Evolutionary conservation across 805 yeast genomes (phyloP).

Genomic region (Wickerhamomyces chambardii): DNA sequence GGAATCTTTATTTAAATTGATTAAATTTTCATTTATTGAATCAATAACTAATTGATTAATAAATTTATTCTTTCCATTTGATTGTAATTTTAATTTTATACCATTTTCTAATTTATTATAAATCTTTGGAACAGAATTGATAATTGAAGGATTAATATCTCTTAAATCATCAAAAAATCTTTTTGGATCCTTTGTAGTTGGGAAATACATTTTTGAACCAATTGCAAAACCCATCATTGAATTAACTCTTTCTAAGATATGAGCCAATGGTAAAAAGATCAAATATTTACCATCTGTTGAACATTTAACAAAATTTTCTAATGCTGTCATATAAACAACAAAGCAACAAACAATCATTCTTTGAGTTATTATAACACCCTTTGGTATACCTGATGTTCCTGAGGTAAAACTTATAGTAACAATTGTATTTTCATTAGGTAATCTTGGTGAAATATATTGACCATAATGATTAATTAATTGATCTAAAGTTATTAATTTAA

Average conservation of each 20-base stretch:
- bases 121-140: conserved; percentile 51
- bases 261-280: conserved; percentile 48
- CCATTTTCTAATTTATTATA: conserved; percentile 42
- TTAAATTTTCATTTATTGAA: neutral
- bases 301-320: too few relatives aligned
- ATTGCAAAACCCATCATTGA: conserved; percentile 32
- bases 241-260: conserved; percentile 49
- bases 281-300: conserved; percentile 3
- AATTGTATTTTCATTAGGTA: conserved; percentile 35
- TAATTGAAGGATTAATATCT: conserved; percentile 33
- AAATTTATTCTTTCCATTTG: conserved; percentile 36
- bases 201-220: conserved; percentile 26
- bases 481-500: conserved; percentile 19
- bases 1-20: conserved; percentile 19
- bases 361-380: conserved; percentile 50
- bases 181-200: conserved; percentile 31
- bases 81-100: conserved; percentile 21
- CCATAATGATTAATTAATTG: conserved; percentile 26
- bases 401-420: conserved; percentile 58
- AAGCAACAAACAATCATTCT: conserved; percentile 19
- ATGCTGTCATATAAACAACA: too few relatives aligned
- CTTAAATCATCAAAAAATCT: conserved; percentile 43
- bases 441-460: conserved; percentile 28
- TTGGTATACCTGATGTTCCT: conserved; percentile 63
- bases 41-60: conserved; percentile 33